A percentile compares a stretch with the other conserved stretches of the same genome.
Conservation (phyloP, 2,329 filamentous ascomycete species). For the Aspergillus versicolor region DNA sequence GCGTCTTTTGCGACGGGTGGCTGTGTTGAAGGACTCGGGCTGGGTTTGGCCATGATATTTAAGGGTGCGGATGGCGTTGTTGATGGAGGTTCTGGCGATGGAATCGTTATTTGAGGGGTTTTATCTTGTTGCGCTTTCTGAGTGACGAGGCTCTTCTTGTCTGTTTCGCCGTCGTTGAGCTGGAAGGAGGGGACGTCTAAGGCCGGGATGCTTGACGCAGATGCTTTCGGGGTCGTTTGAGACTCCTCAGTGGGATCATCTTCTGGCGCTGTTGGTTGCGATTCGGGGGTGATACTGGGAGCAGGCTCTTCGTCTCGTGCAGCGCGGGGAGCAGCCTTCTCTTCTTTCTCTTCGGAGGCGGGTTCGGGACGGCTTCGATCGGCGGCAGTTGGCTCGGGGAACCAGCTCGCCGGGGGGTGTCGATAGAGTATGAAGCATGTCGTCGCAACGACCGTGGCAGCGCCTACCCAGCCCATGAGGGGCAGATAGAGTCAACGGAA, state of each 20-base stretch:
- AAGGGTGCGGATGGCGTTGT: slow-evolving; percentile 3
- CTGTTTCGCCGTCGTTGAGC: slow-evolving; percentile 24
- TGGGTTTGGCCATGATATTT: not conserved
- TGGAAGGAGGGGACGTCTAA: slow-evolving; percentile 34
- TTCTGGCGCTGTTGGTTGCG: slow-evolving; percentile 9
- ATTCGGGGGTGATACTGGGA: slow-evolving; percentile 6
- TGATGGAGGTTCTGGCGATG: not conserved
- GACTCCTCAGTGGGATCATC: slow-evolving; percentile 20
- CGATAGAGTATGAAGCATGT: slow-evolving; percentile 42
- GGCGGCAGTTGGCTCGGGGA: slow-evolving; percentile 18
- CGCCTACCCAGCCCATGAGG: slow-evolving; percentile 44
- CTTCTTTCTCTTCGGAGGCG: slow-evolving; percentile 15
- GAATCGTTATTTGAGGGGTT: slow-evolving; percentile 11
- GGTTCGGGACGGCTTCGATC: not conserved
- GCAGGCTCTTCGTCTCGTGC: slow-evolving; percentile 14
- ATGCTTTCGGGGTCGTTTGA: slow-evolving; percentile 40
- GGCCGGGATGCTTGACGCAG: slow-evolving; percentile 22
- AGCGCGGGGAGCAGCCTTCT: slow-evolving; percentile 7
- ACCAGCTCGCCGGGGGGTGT: slow-evolving; percentile 38
- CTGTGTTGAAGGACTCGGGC: slow-evolving; percentile 7
- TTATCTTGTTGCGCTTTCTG: slow-evolving; percentile 5
- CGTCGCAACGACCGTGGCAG: slow-evolving; percentile 40
- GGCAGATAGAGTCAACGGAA: slow-evolving; percentile 9
- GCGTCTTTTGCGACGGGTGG: slow-evolving; percentile 9
- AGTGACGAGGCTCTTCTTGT: not conserved